phyloP scores from a whole-genome alignment of 371 early-diverging fungal genomes.

The Batkoa obscura region DNA sequence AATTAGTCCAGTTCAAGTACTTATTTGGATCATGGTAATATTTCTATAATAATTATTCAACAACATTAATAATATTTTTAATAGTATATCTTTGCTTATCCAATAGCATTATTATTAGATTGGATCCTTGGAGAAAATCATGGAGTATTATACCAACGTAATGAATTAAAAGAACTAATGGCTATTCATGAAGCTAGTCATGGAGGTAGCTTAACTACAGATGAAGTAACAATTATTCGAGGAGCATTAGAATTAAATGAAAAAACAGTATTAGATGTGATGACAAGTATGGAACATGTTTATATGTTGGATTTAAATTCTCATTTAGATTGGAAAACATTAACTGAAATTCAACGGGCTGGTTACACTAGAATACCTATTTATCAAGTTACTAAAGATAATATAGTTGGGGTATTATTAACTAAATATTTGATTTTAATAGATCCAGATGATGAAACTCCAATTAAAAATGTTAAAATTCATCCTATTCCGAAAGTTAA shows the following conservation, averaged over 20 bases:
- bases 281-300: slow-evolving; percentile 63
- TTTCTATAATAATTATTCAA: too few species aligned
- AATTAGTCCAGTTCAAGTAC: too few species aligned
- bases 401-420: slow-evolving; percentile 48
- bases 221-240: slow-evolving; percentile 82
- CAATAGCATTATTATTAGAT: slow-evolving; percentile 56
- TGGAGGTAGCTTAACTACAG: slow-evolving; percentile 60
- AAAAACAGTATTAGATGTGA: slow-evolving; percentile 58
- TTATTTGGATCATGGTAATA: too few species aligned
- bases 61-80: too few species aligned
- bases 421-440: slow-evolving; percentile 46
- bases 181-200: slow-evolving; percentile 47
- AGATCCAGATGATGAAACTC: slow-evolving; percentile 63
- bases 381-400: slow-evolving; percentile 32
- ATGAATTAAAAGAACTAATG: slow-evolving; percentile 77
- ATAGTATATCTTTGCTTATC: slow-evolving; percentile 56
- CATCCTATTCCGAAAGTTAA: slow-evolving; percentile 54
- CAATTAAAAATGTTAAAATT: slow-evolving; percentile 43
- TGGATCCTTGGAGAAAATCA: slow-evolving; percentile 56
- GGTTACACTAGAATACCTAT: slow-evolving; percentile 90
- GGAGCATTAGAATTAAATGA: slow-evolving; percentile 82
- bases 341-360: slow-evolving; percentile 51
- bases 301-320: slow-evolving; percentile 55
- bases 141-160: slow-evolving; percentile 56
- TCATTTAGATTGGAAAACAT: slow-evolving; percentile 35